Conservation (phyloP, 2,329 filamentous ascomycete species). For the Epichloe elymi region DNA sequence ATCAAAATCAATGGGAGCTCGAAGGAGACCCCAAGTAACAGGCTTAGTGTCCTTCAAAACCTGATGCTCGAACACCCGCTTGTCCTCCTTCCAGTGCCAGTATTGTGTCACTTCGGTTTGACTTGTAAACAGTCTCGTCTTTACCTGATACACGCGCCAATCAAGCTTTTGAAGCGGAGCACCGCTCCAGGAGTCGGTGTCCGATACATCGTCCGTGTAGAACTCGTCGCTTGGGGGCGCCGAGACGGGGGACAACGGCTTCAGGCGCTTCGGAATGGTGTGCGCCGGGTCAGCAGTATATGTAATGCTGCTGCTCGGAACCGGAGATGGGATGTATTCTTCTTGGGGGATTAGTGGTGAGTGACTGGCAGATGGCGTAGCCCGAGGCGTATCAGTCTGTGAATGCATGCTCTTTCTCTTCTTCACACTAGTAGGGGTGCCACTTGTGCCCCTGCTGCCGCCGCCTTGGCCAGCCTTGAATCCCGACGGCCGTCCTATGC, state of each 20-base stretch:
- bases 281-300: background rate
- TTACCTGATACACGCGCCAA: conserved; percentile 40
- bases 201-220: conserved; percentile 34
- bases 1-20: conserved; percentile 37
- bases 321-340: conserved; percentile 2
- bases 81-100: conserved; percentile 35
- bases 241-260: conserved; percentile 11
- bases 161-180: conserved; percentile 32
- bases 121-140: conserved; percentile 32
- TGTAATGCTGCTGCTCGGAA: background rate
- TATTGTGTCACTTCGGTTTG: conserved; percentile 38
- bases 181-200: conserved; percentile 35
- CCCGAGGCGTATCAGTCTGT: conserved; percentile 15
- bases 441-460: conserved; percentile 5
- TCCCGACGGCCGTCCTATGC: conserved; percentile 42
- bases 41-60: conserved; percentile 33
- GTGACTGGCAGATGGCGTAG: conserved; percentile 14
- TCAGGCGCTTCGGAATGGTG: conserved; percentile 13
- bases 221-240: conserved; percentile 22
- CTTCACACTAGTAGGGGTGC: conserved; percentile 14
- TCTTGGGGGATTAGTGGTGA: conserved; percentile 14
- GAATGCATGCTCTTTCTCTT: conserved; percentile 23
- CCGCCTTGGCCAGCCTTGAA: conserved; percentile 21
- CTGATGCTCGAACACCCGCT: conserved; percentile 37
- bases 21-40: conserved; percentile 35